Conservation (phyloP, 1,139 yeast species). For the Suhomyces ambrosiae region DNA sequence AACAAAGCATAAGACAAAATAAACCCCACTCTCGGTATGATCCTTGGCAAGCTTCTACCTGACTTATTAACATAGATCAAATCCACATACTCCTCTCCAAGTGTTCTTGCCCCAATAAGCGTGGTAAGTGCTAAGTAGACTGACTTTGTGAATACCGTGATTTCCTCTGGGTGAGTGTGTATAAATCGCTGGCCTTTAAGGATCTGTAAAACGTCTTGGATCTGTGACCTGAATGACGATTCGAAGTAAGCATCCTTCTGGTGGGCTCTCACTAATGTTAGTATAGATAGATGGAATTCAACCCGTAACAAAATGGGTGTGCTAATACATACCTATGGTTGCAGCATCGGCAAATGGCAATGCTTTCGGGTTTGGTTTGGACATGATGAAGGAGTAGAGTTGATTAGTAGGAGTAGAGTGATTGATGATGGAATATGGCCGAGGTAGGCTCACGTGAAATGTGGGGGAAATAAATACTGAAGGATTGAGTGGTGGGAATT, state of each 20-base stretch:
- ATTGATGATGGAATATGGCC: too few relatives aligned
- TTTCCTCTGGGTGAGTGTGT: constrained; percentile 64
- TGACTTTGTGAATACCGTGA: constrained; percentile 59
- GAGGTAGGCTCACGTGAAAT: constrained; percentile 10
- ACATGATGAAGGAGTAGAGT: constrained; percentile 20
- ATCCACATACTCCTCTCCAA: constrained; percentile 95
- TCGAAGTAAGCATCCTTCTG: constrained; percentile 84
- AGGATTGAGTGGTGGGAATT: too few relatives aligned
- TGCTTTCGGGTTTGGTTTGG: constrained; percentile 30
- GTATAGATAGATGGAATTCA: too few relatives aligned
- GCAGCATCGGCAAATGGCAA: constrained; percentile 54
- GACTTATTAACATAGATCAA: constrained; percentile 62
- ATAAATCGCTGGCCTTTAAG: constrained; percentile 69
- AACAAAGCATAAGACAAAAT: constrained; percentile 55
- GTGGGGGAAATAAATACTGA: constrained; percentile 5
- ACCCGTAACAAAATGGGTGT: not conserved
- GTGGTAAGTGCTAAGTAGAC: constrained; percentile 74
- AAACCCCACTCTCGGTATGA: constrained; percentile 53
- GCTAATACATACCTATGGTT: constrained; percentile 44
- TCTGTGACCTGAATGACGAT: constrained; percentile 51
- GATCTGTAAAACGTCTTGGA: constrained; percentile 58
- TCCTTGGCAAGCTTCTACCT: constrained; percentile 54
- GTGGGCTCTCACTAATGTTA: constrained; percentile 63
- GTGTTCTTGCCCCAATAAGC: constrained; percentile 70
- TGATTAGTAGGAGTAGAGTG: not conserved